Evolutionary conservation across 2,329 filamentous ascomycete genomes (phyloP), one percentile per base, ranked within the genome.

Genomic region (Phialophora tarda): DNA sequence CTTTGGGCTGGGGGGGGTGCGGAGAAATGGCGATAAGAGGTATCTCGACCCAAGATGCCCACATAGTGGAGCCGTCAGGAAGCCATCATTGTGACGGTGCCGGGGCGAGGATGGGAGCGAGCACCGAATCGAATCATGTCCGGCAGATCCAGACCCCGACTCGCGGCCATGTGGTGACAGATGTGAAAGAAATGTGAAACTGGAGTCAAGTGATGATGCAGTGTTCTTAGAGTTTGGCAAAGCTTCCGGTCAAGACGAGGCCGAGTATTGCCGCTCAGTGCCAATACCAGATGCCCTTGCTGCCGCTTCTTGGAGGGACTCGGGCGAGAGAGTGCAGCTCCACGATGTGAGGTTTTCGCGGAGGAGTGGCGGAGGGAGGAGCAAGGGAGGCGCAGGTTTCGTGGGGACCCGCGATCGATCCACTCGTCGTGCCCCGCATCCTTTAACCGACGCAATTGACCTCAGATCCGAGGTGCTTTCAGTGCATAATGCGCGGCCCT

Each of bases 181-280:
- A 44, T 44, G 14, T 44, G 14, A 44, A n/a, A n/a, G 17, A 44
- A 44, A n/a, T 8, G 17, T 44, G 38, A 44, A 44, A n/a, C 38
- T 8, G 2, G 7, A n/a, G 38, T 21, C 1, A 44, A 44, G 7
- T 44, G 38, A 8, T n/a, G 48, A 51, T 51, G 48, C 24, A 21
- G 48, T 51, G 48, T 51, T 51, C 48, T 51, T 51, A 51, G 11
- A 28, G 48, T 51, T 51, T 28, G 48, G 48, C 48, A 51, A 51
- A 28, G 24, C 10, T 23, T 51, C 21, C 4, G 24, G 24, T 8
- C 21, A 24, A 28, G 21, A 23, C 6, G 26, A 14, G 3, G 48
- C 21, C 21, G 21, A 51, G 48, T 12, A 4, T 26, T 17, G 24
- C 21, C 4, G 48, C 10, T 4, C 2, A 26, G 8, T 26, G 24